Evolutionary conservation across 2,329 filamentous ascomycete genomes (phyloP).

Genomic region (Gaeumannomyces tritici): DNA sequence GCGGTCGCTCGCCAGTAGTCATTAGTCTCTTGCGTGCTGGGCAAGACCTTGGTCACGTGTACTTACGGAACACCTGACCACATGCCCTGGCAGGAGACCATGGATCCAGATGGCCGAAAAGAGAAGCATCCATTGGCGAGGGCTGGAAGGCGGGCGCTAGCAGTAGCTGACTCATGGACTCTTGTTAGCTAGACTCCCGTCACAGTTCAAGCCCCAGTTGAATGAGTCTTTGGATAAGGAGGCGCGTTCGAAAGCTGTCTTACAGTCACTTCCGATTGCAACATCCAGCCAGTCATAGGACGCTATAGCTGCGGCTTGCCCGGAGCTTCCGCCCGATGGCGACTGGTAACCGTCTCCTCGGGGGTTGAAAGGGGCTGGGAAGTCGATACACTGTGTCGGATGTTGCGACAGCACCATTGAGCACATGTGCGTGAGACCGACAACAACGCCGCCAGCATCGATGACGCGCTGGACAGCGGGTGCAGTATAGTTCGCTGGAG

Average conservation of each 20-base stretch:
- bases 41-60: too few relatives aligned
- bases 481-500: too few relatives aligned
- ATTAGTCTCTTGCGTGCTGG: too few relatives aligned
- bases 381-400: slow-evolving; percentile 28
- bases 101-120: not conserved
- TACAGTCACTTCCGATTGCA: slow-evolving; percentile 7
- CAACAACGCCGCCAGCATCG: slow-evolving; percentile 44
- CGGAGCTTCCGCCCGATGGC: not conserved
- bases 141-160: not conserved
- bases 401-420: slow-evolving; percentile 20
- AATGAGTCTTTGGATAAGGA: not conserved
- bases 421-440: slow-evolving; percentile 29
- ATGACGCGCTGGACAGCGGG: too few relatives aligned
- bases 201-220: too few relatives aligned
- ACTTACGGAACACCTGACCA: not conserved
- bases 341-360: not conserved
- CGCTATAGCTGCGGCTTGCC: not conserved
- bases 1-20: too few relatives aligned
- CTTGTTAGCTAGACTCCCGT: not conserved
- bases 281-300: slow-evolving; percentile 21
- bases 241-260: not conserved
- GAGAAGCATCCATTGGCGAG: not conserved
- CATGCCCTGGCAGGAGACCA: not conserved
- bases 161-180: not conserved
- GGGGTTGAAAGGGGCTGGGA: not conserved